Base-by-base conservation (phyloP, 169 alveolate species). In the Amoebophrya sp. region DNA sequence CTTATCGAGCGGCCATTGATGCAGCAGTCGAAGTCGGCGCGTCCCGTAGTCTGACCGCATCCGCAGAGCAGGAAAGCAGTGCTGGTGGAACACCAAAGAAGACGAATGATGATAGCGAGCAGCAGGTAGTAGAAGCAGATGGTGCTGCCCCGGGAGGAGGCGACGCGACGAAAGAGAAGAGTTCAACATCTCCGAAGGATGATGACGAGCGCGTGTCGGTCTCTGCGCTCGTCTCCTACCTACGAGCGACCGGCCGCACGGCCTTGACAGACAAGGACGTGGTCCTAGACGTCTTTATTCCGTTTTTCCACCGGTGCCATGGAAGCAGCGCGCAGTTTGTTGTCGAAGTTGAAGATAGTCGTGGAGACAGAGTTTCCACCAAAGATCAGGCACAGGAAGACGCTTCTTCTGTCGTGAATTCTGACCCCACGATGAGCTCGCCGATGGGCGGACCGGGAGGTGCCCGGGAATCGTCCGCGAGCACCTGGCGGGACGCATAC, bases 201-300 rank as follows among this genome's bases (percentile, higher is more conserved):
- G n/a, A n/a, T n/a, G 65, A 91, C 53, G 47, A 92, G 34, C 78
- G 93, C n/a, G 89, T 91, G 36, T 78, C 94, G 53, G 92, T 89
- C 39, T 92, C 93, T 29, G 93, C 93, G 41, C 93, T 91, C 36
- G 89, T 90, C 91, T 83, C 92, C 36, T 91, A 47, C 38, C 65
- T 90, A 40, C n/a, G n/a, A n/a, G n/a, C n/a, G n/a, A 40, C 78
- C 38, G 77, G 90, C 39, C 92, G 89, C 91, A 91, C 95, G 12
- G 76, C 93, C 38, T 38, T 94, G 40, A 93, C 94, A 3, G 95
- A 94, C 89, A 91, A 93, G 90, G 94, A 94, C 90, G 55, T 93
- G 89, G 94, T 93, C 38, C 90, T 92, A 12, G 38, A 41, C 89
- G 95, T 93, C 29, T 89, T 94, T 89, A 89, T 78, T 40, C 95